Evolutionary conservation across 164 flowering plant species (phyloP).

Genomic region (Vitis riparia): DNA sequence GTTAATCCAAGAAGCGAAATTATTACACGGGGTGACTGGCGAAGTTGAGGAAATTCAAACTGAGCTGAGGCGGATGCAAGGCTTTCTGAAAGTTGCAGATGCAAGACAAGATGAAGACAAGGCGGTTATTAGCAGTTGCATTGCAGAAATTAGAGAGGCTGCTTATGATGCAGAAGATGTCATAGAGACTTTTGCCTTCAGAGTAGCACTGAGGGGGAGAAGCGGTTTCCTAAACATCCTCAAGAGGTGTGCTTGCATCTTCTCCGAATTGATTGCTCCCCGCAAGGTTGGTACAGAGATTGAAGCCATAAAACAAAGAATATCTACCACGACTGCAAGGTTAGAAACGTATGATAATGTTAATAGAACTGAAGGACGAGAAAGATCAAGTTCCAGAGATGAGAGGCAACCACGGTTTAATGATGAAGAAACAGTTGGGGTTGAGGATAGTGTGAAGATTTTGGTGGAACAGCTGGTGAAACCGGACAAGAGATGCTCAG

Average conservation of each 20-base stretch:
- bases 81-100: slow-evolving; percentile 34
- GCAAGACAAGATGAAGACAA: slow-evolving; percentile 11
- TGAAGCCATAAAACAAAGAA: neutral
- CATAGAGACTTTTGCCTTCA: slow-evolving; percentile 21
- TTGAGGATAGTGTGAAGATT: neutral
- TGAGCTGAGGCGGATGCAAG: slow-evolving; percentile 17
- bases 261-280: neutral
- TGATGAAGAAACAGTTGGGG: slow-evolving; percentile 13
- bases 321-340: slow-evolving; percentile 2
- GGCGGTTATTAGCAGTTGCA: slow-evolving; percentile 16
- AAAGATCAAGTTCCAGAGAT: neutral
- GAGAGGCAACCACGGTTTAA: neutral
- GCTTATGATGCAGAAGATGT: slow-evolving; percentile 37
- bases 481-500: neutral
- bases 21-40: neutral
- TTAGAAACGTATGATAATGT: slow-evolving; percentile 13
- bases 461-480: neutral
- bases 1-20: slow-evolving; percentile 10
- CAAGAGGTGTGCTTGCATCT: slow-evolving; percentile 5
- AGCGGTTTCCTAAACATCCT: neutral
- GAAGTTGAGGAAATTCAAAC: slow-evolving; percentile 6
- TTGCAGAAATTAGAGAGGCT: slow-evolving; percentile 26
- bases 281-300: slow-evolving; percentile 16
- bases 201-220: neutral
- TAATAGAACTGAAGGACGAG: neutral